Conservation (phyloP, 73 alveolate species). For the Effrenium voratum region DNA sequence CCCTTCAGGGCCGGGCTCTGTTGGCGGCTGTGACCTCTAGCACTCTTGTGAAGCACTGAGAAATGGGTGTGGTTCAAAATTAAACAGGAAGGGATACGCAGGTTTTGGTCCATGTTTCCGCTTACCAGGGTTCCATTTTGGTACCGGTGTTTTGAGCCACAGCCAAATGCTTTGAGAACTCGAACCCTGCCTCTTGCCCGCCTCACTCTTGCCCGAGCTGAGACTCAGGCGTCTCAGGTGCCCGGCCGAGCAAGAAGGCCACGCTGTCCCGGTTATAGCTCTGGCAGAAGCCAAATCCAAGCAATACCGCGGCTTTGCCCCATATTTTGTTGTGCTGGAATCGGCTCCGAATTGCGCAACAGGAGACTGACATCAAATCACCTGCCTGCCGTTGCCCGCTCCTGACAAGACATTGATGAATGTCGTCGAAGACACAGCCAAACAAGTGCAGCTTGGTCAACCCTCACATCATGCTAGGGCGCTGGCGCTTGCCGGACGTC, state of each 20-base stretch:
- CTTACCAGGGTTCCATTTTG: neutral
- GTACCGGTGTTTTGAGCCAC: neutral
- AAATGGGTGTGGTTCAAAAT: neutral
- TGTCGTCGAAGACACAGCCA: too few species aligned
- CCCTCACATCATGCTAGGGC: too few species aligned
- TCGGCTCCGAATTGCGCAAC: too few species aligned
- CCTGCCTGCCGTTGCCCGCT: too few species aligned
- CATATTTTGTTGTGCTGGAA: too few species aligned
- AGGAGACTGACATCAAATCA: too few species aligned
- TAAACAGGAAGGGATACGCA: too few species aligned
- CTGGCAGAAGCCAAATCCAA: conserved; percentile 11
- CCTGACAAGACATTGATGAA: too few species aligned
- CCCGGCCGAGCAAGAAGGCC: conserved; percentile 83
- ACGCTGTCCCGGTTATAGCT: conserved; percentile 44
- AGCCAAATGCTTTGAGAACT: neutral
- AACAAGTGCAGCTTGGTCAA: too few species aligned
- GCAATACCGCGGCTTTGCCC: too few species aligned
- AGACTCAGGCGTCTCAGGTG: conserved; percentile 31
- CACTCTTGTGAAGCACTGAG: neutral
- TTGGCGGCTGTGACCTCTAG: neutral
- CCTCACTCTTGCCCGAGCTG: neutral
- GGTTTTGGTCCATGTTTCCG: too few species aligned
- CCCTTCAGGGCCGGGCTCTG: neutral
- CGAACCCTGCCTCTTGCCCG: neutral
- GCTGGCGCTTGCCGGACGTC: too few species aligned